These are phyloP conservation scores for Trichosporon coremiiforme DNA, from an alignment of 1,284 basidiomycete species.

Conservation along the genomic window DNA sequence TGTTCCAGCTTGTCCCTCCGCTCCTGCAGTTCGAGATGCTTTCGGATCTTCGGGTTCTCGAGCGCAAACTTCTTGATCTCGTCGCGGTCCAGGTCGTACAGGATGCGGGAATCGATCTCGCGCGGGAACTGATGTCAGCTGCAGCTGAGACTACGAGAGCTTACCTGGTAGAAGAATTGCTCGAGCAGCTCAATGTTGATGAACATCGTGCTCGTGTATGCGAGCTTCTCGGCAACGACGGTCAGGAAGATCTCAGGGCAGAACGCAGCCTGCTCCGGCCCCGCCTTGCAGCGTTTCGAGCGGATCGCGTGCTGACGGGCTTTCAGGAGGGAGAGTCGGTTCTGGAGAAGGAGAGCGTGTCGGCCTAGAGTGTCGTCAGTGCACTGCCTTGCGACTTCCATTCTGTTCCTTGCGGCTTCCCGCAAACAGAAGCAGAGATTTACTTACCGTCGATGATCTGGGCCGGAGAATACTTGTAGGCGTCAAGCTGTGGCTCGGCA, in stretches of 20 bases:
- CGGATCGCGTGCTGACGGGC: constrained; percentile 80
- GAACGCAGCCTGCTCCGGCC: constrained; percentile 81
- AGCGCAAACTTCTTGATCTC: constrained; percentile 85
- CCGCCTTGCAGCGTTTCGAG: constrained; percentile 81
- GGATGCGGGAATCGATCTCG: constrained; percentile 91
- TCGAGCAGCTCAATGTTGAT: constrained; percentile 96
- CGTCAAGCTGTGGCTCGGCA: constrained; percentile 62
- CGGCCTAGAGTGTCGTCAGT: constrained; percentile 59
- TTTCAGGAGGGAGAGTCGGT: constrained; percentile 79
- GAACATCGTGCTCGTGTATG: constrained; percentile 95
- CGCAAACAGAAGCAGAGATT: neutral
- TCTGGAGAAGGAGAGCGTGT: constrained; percentile 83
- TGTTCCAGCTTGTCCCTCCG: constrained; percentile 97
- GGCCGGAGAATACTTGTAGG: constrained; percentile 87
- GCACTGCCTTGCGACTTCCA: neutral
- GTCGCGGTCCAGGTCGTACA: constrained; percentile 84
- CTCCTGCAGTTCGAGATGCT: constrained; percentile 93
- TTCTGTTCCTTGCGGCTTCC: neutral
- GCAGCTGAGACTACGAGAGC: constrained; percentile 28
- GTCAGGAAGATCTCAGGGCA: constrained; percentile 97
- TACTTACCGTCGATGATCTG: constrained; percentile 82
- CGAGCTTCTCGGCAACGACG: constrained; percentile 94
- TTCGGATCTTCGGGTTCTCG: constrained; percentile 83
- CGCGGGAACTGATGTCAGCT: constrained; percentile 74
- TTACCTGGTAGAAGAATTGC: constrained; percentile 96